Evolutionary conservation across 2,329 filamentous ascomycete genomes (phyloP).

Genomic region (Rugonectria rugulosa): DNA sequence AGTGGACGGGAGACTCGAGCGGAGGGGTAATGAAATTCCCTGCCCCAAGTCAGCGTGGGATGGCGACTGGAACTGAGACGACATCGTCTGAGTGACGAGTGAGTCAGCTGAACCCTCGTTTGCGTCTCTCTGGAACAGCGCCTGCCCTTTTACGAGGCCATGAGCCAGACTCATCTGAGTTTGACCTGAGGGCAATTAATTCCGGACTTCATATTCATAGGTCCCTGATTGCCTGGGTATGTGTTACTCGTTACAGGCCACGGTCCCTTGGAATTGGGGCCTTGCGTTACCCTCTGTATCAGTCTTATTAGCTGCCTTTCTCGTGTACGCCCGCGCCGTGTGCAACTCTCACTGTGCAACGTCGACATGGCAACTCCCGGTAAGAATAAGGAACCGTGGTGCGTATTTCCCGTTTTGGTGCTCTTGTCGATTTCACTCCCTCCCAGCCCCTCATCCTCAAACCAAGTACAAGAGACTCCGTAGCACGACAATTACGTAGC

Average conservation of each 20-base stretch:
- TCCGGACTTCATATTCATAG: neutral
- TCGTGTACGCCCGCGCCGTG: no score
- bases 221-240: no score
- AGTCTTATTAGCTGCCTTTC: neutral
- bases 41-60: neutral
- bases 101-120: constrained; percentile 11
- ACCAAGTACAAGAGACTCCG: no score
- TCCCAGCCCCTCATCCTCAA: no score
- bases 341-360: constrained; percentile 6
- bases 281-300: neutral
- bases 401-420: neutral
- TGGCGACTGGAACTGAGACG: no score
- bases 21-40: neutral
- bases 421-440: no score
- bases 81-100: constrained; percentile 5
- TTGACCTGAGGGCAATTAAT: neutral
- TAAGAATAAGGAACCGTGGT: no score
- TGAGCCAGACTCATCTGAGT: constrained; percentile 12
- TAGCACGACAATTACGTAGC: neutral
- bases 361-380: no score
- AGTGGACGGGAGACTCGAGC: neutral
- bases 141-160: constrained; percentile 2
- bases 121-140: neutral
- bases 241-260: neutral
- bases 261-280: neutral